Evolutionary conservation across 495 filamentous ascomycete genomes (phyloP), one percentile per base, ranked within the genome.

Genomic region (Podospora pseudoanserina): DNA sequence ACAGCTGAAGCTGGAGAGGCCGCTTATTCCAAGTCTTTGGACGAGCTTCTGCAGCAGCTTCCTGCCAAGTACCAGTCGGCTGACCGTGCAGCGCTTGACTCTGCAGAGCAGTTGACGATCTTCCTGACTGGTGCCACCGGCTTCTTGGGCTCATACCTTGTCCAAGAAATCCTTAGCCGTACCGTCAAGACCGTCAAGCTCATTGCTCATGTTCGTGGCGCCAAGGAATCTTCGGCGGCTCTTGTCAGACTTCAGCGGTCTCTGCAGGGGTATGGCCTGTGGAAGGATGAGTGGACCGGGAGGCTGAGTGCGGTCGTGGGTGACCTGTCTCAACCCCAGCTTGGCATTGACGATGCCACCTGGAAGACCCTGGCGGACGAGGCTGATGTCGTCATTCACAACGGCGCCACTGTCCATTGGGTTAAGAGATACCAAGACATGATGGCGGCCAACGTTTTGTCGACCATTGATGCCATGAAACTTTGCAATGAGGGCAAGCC

Each of bases 81-180:
- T 3, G 71, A 83, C 34, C 58, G 66, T 1, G 72, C 70, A n/a
- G 67, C 75, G 0, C 57, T 80, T 34, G 65, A 58, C 23, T 65
- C 74, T 2, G 70, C 76, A 19, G 71, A 74, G 72, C 78, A 80
- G 54, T 74, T 83, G 5, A 93, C 89, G 0, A 81, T 94, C 20
- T 90, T 99, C 74, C 81, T 97, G 5, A 97, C 95, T 16, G 95
- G 94, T 34, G 92, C 91, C 0, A 97, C 95, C 39, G 94, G 94
- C 9, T 98, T 97, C 81, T 78, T 97, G 6, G 95, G 95, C 26
- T 88, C 91, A 0, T 94, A 91, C 69, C 85, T 97, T 26, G 82
- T 98, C 6, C 84, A 80, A 19, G 92, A 96, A 32, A 76, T 97
- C 11, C 83, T 97, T 0, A 81, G 83, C 15, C 83, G 90, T 49